Base-by-base conservation (phyloP, 2,329 filamentous ascomycete species). In the Penicillium sp. region DNA sequence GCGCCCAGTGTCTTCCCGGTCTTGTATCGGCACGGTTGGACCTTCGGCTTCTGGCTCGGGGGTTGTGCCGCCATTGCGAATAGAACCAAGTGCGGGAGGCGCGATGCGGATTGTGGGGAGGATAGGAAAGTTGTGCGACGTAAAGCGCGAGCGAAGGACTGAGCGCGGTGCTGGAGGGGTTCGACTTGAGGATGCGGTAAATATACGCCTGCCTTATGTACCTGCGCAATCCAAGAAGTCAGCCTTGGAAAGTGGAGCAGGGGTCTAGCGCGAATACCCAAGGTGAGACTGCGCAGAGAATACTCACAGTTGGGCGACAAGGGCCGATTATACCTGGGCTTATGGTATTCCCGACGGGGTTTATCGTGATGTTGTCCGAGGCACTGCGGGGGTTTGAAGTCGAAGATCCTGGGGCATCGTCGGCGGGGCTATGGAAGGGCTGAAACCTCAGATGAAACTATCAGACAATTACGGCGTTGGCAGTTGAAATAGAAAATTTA, bases 21-120 rank as follows among this genome's bases (percentile, higher is more conserved):
- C 76, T 97, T 98, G 78, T 98, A 98, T 60, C 90, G 83, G 70
- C 91, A 98, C 62, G 93, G 90, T 72, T 97, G 90, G 56, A 97
- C 82, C 69, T 89, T 84, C 3, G 84, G 79, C 50, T 62, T 65
- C 55, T 66, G 67, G 43, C 34, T 46, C 26, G 61, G 60, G 22
- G 59, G 52, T 59, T 62, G 66, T 7, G 62, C 57, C 44, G 66
- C 64, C 66, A 68, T 68, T 52, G 47, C 45, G 44, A 46, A 26
- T 38, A 22, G 31, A 41, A 41, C 13, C 32, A 45, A 45, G 41
- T 45, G 42, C n/a, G 42, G 22, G 45, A 33, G 42, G 29, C 28
- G 39, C 31, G 28, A 41, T 38, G 43, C 43, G 40, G 22, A 31
- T 29, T 28, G 17, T 21, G 22, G 33, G 22, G 15, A 10, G 17